phyloP scores from a whole-genome alignment of 176 grass and related monocot genomes.

The Cenchrus fungigraminus region DNA sequence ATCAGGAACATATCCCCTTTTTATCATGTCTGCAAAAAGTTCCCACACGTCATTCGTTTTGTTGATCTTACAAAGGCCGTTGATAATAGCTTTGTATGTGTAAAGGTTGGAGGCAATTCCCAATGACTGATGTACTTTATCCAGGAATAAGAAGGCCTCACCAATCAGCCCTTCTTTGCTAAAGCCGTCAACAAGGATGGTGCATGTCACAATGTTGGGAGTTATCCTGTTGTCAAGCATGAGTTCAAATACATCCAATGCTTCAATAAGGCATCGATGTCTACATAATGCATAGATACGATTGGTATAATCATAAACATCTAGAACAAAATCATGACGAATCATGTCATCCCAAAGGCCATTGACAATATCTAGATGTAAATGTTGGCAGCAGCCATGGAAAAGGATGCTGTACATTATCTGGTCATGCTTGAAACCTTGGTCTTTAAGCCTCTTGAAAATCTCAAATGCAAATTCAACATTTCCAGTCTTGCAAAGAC shows the following conservation, averaged over 20 bases:
- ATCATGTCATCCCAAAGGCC: conserved; percentile 64
- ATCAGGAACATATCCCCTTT: conserved; percentile 64
- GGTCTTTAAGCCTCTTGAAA: conserved; percentile 45
- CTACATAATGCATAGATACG: conserved; percentile 71
- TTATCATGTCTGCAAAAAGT: conserved; percentile 74
- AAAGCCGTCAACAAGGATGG: conserved; percentile 66
- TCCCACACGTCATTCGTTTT: conserved; percentile 48
- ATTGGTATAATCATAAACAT: conserved; percentile 74
- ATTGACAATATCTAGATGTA: conserved; percentile 51
- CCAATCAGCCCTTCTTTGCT: conserved; percentile 51
- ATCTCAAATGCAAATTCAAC: conserved; percentile 42
- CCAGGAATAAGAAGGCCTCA: conserved; percentile 68
- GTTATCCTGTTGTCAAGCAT: conserved; percentile 60
- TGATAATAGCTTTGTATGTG: conserved; percentile 71
- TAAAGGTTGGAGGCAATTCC: conserved; percentile 66
- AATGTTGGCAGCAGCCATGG: conserved; percentile 60
- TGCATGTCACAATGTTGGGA: conserved; percentile 75
- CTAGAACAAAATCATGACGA: conserved; percentile 46
- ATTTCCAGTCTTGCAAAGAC: conserved; percentile 64
- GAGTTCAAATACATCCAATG: conserved; percentile 59
- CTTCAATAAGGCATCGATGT: conserved; percentile 63
- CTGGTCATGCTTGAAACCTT: conserved; percentile 47
- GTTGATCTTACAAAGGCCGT: conserved; percentile 61
- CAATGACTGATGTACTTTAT: conserved; percentile 47
- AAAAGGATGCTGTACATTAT: conserved; percentile 70